phyloP scores from a whole-genome alignment of 179 eudicot genomes.

The Beta macrorhiza region DNA sequence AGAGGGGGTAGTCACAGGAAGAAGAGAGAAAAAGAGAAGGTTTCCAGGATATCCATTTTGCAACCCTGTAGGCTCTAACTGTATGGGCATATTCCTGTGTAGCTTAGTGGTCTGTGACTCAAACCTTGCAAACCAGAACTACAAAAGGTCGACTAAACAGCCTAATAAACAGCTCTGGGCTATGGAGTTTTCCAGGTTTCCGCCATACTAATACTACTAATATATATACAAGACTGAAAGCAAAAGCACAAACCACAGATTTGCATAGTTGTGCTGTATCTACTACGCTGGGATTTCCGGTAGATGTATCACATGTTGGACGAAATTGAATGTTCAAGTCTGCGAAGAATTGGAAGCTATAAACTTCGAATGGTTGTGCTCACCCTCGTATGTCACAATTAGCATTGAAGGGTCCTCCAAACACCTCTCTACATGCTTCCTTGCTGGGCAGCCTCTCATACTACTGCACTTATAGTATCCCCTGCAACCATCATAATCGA shows the following conservation, averaged over 20 bases:
- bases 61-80: conserved; percentile 16
- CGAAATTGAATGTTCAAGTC: conserved; percentile 23
- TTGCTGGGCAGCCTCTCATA: conserved; percentile 49
- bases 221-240: conserved; percentile 21
- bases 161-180: conserved; percentile 16
- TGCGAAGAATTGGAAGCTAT: conserved; percentile 35
- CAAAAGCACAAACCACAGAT: conserved; percentile 23
- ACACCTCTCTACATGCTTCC: conserved; percentile 52
- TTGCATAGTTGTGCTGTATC: conserved; percentile 24
- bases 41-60: conserved; percentile 9
- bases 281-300: background rate
- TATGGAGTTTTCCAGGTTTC: conserved; percentile 16
- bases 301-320: background rate
- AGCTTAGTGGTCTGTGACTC: conserved; percentile 26
- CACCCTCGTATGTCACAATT: conserved; percentile 49
- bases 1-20: background rate
- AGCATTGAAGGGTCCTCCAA: conserved; percentile 42
- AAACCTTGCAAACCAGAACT: conserved; percentile 24
- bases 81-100: conserved; percentile 18
- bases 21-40: background rate
- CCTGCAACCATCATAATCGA: conserved; percentile 29
- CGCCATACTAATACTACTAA: conserved; percentile 15
- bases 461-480: conserved; percentile 53
- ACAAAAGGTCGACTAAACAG: conserved; percentile 12
- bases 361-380: conserved; percentile 44